Evolutionary conservation across 352 stramenopile genomes (phyloP).

Genomic region (Halophytophthora batemanensis): DNA sequence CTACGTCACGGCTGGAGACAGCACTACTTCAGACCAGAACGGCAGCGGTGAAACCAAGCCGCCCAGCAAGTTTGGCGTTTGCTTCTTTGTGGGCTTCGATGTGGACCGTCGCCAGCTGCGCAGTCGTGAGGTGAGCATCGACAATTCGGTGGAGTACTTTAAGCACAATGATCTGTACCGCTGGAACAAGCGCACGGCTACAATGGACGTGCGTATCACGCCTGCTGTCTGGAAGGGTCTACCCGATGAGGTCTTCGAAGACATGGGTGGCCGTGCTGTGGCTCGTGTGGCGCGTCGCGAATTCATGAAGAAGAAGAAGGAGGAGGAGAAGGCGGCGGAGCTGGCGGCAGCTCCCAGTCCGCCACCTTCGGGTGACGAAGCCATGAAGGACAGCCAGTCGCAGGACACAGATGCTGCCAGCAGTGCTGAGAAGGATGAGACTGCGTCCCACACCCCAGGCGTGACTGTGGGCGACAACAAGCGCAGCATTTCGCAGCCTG

Average conservation of each 20-base stretch:
- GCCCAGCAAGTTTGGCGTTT: slow-evolving; percentile 64
- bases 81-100: slow-evolving; percentile 87
- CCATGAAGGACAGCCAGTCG: slow-evolving; percentile 43
- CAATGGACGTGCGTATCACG: slow-evolving; percentile 87
- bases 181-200: slow-evolving; percentile 85
- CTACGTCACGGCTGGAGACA: slow-evolving; percentile 41
- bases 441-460: slow-evolving; percentile 8
- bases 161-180: slow-evolving; percentile 88
- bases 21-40: slow-evolving; percentile 7
- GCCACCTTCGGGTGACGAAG: slow-evolving; percentile 45
- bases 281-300: slow-evolving; percentile 66
- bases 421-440: slow-evolving; percentile 28
- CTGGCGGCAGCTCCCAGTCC: slow-evolving; percentile 30
- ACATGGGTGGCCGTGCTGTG: slow-evolving; percentile 67
- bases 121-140: slow-evolving; percentile 79
- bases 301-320: slow-evolving; percentile 85
- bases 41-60: slow-evolving; percentile 17
- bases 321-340: slow-evolving; percentile 72
- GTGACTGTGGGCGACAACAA: slow-evolving; percentile 27
- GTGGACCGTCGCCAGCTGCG: slow-evolving; percentile 76
- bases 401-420: slow-evolving; percentile 55
- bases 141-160: slow-evolving; percentile 86
- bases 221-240: slow-evolving; percentile 83
- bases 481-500: slow-evolving; percentile 38
- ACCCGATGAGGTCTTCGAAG: slow-evolving; percentile 82